Conservation (phyloP, 768 basidiomycete species). For the Fomitopsis serialis region DNA sequence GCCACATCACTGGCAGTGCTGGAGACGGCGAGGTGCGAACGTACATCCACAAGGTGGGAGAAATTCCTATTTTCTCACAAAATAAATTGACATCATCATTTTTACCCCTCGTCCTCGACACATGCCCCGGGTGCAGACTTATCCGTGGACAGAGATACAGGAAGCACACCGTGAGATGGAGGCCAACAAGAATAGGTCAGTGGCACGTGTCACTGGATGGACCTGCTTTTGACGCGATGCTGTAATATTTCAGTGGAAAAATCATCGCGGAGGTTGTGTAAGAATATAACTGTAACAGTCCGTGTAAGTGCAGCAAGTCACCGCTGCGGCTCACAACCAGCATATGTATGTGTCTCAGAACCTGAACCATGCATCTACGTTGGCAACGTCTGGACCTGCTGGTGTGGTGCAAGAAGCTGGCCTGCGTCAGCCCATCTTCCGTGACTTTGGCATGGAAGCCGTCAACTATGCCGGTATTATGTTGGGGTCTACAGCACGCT, state of each 20-base stretch:
- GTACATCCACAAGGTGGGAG: slow-evolving; percentile 70
- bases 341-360: too few relatives aligned
- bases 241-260: slow-evolving; percentile 11
- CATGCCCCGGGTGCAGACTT: slow-evolving; percentile 46
- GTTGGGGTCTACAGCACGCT: background rate
- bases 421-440: background rate
- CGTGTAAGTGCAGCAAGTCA: background rate
- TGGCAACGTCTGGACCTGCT: background rate
- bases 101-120: slow-evolving; percentile 4
- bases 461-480: background rate
- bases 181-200: slow-evolving; percentile 53
- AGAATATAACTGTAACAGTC: background rate
- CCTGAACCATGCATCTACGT: too few relatives aligned
- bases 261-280: slow-evolving; percentile 16
- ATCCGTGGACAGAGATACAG: slow-evolving; percentile 73
- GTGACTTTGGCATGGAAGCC: background rate
- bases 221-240: background rate
- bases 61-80: background rate
- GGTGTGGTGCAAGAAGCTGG: background rate
- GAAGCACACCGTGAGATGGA: slow-evolving; percentile 84
- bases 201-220: background rate
- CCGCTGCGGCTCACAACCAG: too few relatives aligned
- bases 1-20: slow-evolving; percentile 50
- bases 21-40: slow-evolving; percentile 61
- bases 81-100: background rate